A percentile compares a stretch with the other conserved stretches of the same genome.
These are phyloP conservation scores for Saccharomyces paradoxus DNA, from an alignment of 805 yeast genomes.

Conservation along the genomic window DNA sequence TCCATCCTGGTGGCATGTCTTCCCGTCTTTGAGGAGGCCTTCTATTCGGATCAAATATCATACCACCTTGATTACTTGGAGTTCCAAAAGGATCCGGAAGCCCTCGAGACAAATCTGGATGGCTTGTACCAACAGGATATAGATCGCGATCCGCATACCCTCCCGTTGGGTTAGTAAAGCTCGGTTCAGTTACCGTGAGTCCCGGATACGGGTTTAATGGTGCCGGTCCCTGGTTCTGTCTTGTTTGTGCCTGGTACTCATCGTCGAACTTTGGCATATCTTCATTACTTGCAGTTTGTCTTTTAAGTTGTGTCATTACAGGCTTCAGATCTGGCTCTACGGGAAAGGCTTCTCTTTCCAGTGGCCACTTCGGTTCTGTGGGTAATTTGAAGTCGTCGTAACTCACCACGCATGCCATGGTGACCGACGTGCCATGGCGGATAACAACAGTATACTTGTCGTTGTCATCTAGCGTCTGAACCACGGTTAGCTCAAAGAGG, in stretches of 20 bases:
- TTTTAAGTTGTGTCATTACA: not conserved
- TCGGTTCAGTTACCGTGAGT: constrained; percentile 1
- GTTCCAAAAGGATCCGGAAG: constrained; percentile 1
- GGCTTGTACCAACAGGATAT: constrained; percentile 28
- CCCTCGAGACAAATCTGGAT: constrained; percentile 16
- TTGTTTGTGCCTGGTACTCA: constrained; percentile 19
- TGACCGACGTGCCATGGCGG: not conserved
- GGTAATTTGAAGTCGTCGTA: not conserved
- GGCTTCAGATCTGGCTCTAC: not conserved
- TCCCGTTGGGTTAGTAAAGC: not conserved
- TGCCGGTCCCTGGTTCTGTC: not conserved
- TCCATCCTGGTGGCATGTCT: constrained; percentile 21
- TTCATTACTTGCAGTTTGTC: constrained; percentile 12
- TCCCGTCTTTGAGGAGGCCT: constrained; percentile 3
- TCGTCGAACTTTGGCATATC: constrained; percentile 32
- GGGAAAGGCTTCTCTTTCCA: not conserved
- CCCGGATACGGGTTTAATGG: constrained; percentile 3
- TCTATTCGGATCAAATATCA: constrained; percentile 28
- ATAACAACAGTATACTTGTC: not conserved
- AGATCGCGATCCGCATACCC: constrained; percentile 30
- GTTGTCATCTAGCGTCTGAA: not conserved
- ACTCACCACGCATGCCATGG: not conserved
- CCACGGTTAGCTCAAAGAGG: not conserved
- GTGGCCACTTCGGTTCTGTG: not conserved
- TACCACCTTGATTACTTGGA: constrained; percentile 21